Evolutionary conservation across 2,329 filamentous ascomycete genomes (phyloP).

Genomic region (Trichophaea hybrida): DNA sequence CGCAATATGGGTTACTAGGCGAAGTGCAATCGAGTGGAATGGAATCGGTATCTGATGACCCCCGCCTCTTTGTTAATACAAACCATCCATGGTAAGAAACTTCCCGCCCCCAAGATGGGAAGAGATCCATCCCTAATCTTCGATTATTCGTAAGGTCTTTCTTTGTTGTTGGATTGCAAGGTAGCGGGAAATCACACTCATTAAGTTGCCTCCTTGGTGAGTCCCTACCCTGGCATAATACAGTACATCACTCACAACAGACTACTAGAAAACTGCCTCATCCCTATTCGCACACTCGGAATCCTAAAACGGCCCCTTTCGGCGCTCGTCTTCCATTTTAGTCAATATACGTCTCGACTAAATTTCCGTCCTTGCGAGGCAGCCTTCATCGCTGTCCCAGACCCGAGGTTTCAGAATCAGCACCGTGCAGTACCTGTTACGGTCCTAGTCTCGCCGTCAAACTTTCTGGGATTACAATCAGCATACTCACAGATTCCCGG

Average conservation of each 20-base stretch:
- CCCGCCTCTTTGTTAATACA: constrained; percentile 33
- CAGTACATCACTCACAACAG: neutral
- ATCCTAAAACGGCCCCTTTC: constrained; percentile 41
- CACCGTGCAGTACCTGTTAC: constrained; percentile 14
- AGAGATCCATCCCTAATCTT: neutral
- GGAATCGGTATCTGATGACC: neutral
- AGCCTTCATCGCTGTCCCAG: constrained; percentile 36
- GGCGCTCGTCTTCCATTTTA: constrained; percentile 52
- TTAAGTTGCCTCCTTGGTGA: constrained; percentile 37
- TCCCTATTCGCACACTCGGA: constrained; percentile 34
- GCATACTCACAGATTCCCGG: constrained; percentile 26
- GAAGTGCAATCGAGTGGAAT: neutral
- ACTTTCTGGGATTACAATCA: constrained; percentile 20
- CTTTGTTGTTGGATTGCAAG: constrained; percentile 47
- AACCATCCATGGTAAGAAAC: constrained; percentile 34
- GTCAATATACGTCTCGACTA: constrained; percentile 39
- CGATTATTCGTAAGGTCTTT: constrained; percentile 35
- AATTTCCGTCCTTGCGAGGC: constrained; percentile 45
- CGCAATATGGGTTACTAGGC: constrained; percentile 8
- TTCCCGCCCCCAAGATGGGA: neutral
- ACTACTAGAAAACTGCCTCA: constrained; percentile 43
- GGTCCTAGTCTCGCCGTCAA: constrained; percentile 26
- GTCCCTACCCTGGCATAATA: neutral
- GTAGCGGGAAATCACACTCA: constrained; percentile 50
- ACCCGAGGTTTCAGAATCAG: neutral